These are phyloP conservation scores for Wickerhamomyces pijperi DNA, from an alignment of 805 yeast genomes.

Conservation along the genomic window DNA sequence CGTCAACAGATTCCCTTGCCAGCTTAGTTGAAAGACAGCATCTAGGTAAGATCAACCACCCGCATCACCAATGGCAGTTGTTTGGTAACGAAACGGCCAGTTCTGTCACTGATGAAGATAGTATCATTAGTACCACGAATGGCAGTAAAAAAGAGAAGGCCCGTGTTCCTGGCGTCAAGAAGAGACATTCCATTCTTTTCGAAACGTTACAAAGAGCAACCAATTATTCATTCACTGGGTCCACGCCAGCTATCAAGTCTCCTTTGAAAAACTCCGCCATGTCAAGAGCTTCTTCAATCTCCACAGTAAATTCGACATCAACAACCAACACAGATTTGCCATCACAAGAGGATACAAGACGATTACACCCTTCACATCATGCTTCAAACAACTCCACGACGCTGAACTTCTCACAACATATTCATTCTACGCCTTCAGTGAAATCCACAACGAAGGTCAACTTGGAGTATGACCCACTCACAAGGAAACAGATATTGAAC, in stretches of 20 bases:
- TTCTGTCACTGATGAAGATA: conserved; percentile 11
- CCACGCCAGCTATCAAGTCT: conserved; percentile 7
- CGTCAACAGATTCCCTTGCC: conserved; percentile 26
- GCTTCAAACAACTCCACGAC: conserved; percentile 5
- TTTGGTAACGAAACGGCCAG: neutral
- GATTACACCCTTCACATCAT: conserved; percentile 12
- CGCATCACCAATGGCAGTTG: conserved; percentile 25
- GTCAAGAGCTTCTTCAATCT: neutral
- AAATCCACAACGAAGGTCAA: conserved; percentile 75
- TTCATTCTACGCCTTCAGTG: conserved; percentile 31
- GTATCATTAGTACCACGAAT: neutral
- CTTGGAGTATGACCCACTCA: conserved; percentile 82
- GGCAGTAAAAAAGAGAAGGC: conserved; percentile 1
- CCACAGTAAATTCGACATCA: too few species aligned
- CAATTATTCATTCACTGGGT: neutral
- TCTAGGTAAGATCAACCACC: conserved; percentile 29
- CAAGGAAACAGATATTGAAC: conserved; percentile 71
- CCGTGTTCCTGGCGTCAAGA: conserved; percentile 7
- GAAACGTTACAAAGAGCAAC: conserved; percentile 5
- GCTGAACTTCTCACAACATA: conserved; percentile 9
- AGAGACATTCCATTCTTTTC: conserved; percentile 11
- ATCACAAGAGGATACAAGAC: conserved; percentile 5
- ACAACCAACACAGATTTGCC: neutral
- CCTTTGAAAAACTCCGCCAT: conserved; percentile 6
- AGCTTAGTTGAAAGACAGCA: conserved; percentile 29